Base-by-base conservation (phyloP, 257 asterid species). In the Thymus quinquecostatus region DNA sequence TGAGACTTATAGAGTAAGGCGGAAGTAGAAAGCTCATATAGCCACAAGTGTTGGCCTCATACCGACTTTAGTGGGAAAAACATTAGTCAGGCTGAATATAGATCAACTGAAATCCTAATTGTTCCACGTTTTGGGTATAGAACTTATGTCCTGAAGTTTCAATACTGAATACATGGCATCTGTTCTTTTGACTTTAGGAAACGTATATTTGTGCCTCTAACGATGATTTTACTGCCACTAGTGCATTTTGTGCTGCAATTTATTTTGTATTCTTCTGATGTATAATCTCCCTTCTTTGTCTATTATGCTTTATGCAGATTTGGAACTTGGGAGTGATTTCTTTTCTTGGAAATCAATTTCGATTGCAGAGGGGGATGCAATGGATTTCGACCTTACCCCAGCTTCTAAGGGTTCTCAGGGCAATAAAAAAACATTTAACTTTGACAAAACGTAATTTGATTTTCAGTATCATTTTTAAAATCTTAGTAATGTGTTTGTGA, bases 271-370 rank as follows among this genome's bases (percentile, higher is more conserved):
- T 33, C 66, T 59, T 10, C 60, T 74, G 65, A 53, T 33, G 21
- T 45, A 40, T 34, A 11, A 78, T 62, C 64, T 47, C 33, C 51
- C 30, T 77, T 50, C 60, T 32, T 63, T 84, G 47, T 64, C 8
- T 38, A 14, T 69, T 81, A 68, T 81, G 68, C 66, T 77, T 75
- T 50, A 54, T 69, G 66, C 87, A 94, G 97, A 94, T 78, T 71
- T 94, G 82, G 99, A 94, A 77, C 73, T 91, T 63, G 97, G 86
- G 68, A 83, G 84, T 14, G 97, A 94, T 82, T 89, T 94, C 82
- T 78, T 94, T 77, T 84, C 95, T 11, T 94, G 97, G 98, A 94
- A 89, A 58, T 74, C 95, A 70, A 81, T 83, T 75, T 82, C 97
- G 56, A 79, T 80, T 54, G 81, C 82, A 68, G 88, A 78, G 53